Evolutionary conservation across 1,139 yeast species (phyloP).

Genomic region (Yamadazyma friedrichii): DNA sequence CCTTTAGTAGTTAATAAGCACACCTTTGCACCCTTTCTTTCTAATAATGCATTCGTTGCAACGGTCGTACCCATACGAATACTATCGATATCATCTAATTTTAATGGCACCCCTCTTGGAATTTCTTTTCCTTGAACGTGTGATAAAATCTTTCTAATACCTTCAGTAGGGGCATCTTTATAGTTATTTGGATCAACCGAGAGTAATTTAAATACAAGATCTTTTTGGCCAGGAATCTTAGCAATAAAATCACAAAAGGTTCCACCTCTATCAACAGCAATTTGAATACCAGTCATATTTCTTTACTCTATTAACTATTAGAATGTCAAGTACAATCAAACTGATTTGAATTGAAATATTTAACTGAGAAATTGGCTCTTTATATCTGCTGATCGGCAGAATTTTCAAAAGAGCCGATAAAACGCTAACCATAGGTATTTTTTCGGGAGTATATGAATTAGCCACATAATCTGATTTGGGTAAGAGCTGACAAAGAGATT

Average conservation of each 20-base stretch:
- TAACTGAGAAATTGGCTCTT: slow-evolving; percentile 1
- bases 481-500: neutral
- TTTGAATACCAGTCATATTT: slow-evolving; percentile 9
- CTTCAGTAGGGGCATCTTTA: slow-evolving; percentile 88
- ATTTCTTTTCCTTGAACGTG: slow-evolving; percentile 49
- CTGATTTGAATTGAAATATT: neutral
- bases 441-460: too few species aligned
- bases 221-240: slow-evolving; percentile 41
- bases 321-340: neutral
- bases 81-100: slow-evolving; percentile 28
- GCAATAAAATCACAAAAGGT: slow-evolving; percentile 84
- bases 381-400: neutral
- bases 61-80: slow-evolving; percentile 43
- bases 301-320: neutral
- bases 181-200: slow-evolving; percentile 89
- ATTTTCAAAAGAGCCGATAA: slow-evolving; percentile 2
- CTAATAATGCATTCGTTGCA: slow-evolving; percentile 42
- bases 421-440: neutral
- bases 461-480: too few species aligned
- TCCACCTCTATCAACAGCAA: slow-evolving; percentile 66
- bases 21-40: slow-evolving; percentile 52
- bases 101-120: slow-evolving; percentile 37
- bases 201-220: slow-evolving; percentile 57
- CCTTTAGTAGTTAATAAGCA: slow-evolving; percentile 52
- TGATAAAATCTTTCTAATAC: slow-evolving; percentile 76